These are phyloP conservation scores for Eucalyptus caleyi DNA, from an alignment of 345 rosid genomes.

Conservation along the genomic window DNA sequence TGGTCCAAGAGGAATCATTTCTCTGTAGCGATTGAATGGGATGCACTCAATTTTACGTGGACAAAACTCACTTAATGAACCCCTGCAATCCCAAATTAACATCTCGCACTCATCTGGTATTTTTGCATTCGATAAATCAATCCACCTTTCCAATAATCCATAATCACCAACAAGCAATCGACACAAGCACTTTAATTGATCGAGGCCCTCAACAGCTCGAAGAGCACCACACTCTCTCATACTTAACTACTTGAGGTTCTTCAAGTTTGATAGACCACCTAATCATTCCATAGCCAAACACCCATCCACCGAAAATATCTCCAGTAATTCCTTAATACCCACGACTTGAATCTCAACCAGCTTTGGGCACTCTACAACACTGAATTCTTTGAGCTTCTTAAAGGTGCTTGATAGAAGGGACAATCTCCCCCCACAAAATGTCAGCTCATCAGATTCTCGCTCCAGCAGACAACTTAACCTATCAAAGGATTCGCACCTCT, in stretches of 20 bases:
- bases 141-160: background rate
- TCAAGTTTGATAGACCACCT: background rate
- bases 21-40: background rate
- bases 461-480: background rate
- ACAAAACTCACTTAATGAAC: background rate
- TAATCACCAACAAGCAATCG: background rate
- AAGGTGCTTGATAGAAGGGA: background rate
- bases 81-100: background rate
- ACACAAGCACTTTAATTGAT: background rate
- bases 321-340: background rate
- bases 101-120: background rate
- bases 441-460: background rate
- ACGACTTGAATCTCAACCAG: background rate
- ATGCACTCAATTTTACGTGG: background rate
- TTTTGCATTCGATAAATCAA: background rate
- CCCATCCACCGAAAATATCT: background rate
- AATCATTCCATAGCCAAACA: background rate
- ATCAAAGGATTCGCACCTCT: background rate
- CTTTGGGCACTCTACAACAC: background rate
- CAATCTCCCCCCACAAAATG: background rate
- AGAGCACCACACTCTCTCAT: background rate
- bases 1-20: background rate
- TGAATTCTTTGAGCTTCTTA: background rate
- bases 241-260: background rate
- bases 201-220: background rate